Evolutionary conservation across 1,139 yeast species (phyloP).

Genomic region (Saccharomycopsis crataegensis): DNA sequence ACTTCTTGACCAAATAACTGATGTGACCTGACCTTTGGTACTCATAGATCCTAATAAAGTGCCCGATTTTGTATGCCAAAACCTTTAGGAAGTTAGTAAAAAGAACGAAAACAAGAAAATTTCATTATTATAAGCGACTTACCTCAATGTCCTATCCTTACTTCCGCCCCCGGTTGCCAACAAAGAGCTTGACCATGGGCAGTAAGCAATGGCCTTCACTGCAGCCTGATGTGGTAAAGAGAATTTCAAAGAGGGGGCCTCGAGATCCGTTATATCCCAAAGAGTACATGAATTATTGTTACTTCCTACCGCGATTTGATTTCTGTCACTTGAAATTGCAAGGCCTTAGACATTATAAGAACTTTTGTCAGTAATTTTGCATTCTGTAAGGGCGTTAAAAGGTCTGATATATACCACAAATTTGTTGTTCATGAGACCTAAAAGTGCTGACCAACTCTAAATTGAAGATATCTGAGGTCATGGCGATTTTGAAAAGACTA

Average conservation of each 20-base stretch:
- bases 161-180: slow-evolving; percentile 83
- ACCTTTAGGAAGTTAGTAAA: slow-evolving; percentile 33
- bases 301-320: slow-evolving; percentile 61
- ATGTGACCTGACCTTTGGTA: slow-evolving; percentile 71
- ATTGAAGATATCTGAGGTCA: slow-evolving; percentile 5
- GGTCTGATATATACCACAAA: slow-evolving; percentile 45
- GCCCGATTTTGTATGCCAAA: slow-evolving; percentile 82
- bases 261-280: slow-evolving; percentile 47
- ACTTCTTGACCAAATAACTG: slow-evolving; percentile 65
- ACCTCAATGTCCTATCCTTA: slow-evolving; percentile 47
- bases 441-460: slow-evolving; percentile 29
- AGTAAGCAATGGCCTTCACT: slow-evolving; percentile 72
- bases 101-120: not conserved
- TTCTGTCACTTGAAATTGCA: slow-evolving; percentile 40
- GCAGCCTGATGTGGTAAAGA: slow-evolving; percentile 64
- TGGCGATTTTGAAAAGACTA: slow-evolving; percentile 33
- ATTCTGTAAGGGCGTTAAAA: not conserved
- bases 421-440: slow-evolving; percentile 54
- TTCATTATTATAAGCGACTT: not conserved
- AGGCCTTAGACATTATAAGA: not conserved
- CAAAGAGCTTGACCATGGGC: slow-evolving; percentile 69
- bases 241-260: slow-evolving; percentile 39
- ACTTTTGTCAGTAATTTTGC: not conserved
- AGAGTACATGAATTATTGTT: slow-evolving; percentile 65
- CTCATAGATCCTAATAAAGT: slow-evolving; percentile 48